Evolutionary conservation across 306 rosid genomes (phyloP), one percentile per base, ranked within the genome.

Genomic region (Myrica gale): DNA sequence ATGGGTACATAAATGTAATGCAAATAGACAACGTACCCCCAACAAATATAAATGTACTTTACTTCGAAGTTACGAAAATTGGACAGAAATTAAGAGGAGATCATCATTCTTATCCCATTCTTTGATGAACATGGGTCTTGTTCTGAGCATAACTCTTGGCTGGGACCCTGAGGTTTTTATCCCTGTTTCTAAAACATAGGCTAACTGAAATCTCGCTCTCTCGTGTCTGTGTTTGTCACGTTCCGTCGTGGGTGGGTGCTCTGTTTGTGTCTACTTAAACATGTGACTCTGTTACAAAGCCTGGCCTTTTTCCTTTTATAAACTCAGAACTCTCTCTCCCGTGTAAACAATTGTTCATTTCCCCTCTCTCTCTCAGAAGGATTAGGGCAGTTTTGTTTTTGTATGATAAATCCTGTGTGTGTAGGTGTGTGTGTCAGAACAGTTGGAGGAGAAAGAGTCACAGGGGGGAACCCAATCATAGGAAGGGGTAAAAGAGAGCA

Each of bases 191-290:
- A 32, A 32, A 32, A 32, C 37, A 2, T 32, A 32, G 37, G 37
- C 37, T 32, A 32, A 32, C 37, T 32, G 37, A 32, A 32, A 32
- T 32, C 52, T 74, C 81, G 47, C 48, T 32, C 11, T 75, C 52
- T 65, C 76, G 41, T 9, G 47, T 76, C 72, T 74, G 74, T 71
- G 42, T 76, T 70, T 88, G 89, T 85, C 90, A 72, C 72, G 79
- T 86, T 82, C 85, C 87, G n/a, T 85, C 82, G 72, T 75, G 77
- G 68, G 67, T 84, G 81, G 87, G 78, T 84, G 76, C 71, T 80
- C 74, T 73, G 68, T 82, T 80, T 76, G 69, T 75, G n/a, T 77
- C 78, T 11, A 48, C 57, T 58, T 17, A 47, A 73, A 81, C 83
- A 67, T 80, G 84, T 67, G 82, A 73, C 71, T 51, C 37, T 20